Base-by-base conservation (phyloP, 2,329 filamentous ascomycete species). In the Pochonia chlamydosporia region DNA sequence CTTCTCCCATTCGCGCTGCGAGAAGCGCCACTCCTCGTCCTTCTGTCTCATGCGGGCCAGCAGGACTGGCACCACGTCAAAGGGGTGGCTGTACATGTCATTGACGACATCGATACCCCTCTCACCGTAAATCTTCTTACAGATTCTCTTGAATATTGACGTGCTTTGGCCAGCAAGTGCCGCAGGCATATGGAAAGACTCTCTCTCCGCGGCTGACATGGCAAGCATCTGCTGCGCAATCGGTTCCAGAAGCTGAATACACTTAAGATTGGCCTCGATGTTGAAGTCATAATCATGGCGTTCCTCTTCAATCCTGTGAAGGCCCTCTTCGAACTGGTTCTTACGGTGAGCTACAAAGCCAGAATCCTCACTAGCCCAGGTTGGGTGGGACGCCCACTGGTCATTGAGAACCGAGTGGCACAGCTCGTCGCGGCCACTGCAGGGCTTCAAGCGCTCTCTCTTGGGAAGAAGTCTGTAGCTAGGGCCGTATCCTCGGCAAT, bases 251-350 rank as follows among this genome's bases (percentile, higher is more conserved):
- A 99, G 82, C 66, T 97, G 93, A 49, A 99, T 95, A 43, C 93
- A 96, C 56, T 95, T 91, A 51, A 87, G 81, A 60, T 93, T 96
- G 8, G 89, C 88, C 68, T 99, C 93, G 45, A 99, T 97, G 62
- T 96, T 93, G 69, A 95, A 96, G 65, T 99, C 93, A 59, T 99
- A 99, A 62, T 99, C 93, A 62, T 99, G 93, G 4, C 93, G 87
- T 65, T 99, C 93, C 67, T 99, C 93, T 67, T 99, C 93, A 51
- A 99, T 96, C 18, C 93, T 80, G 63, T 99, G 93, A 8, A 99
- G 80, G 26, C 87, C 87, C 66, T 99, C 93, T 65, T 99, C 93
- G 54, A 87, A 95, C 46, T 86, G 82, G 58, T 99, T 99, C 78
- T 99, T 99, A 52, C 92, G 83, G 68, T 99, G 93, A 11, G 93